Evolutionary conservation across 2,329 filamentous ascomycete genomes (phyloP), one percentile per base, ranked within the genome.

Genomic region (Lachnellula willkommii): DNA sequence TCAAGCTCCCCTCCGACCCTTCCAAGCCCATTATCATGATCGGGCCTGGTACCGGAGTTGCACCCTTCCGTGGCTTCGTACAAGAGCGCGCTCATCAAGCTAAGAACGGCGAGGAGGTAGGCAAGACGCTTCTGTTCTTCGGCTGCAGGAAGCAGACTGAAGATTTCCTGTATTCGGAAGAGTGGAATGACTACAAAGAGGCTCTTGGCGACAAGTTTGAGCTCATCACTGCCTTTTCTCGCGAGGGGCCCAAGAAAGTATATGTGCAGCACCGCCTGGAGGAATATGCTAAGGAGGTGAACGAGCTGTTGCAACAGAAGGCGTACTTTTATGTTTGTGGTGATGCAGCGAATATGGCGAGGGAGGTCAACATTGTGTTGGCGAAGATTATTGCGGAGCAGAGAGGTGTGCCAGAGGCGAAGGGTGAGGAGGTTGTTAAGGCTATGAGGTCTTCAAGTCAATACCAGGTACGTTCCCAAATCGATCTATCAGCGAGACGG

Each of bases 261-360:
- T 99, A 99, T 70, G 94, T 99, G 22, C 94, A 99, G 75, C 91
- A 99, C 74, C 83, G 89, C 60, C 80, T 99, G 58, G 87, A 89
- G 75, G 90, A 97, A 73, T 80, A 85, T 50, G 85, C 89, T 57
- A 82, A 89, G 67, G 84, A 96, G 66, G 81, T 99, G 74, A 93
- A 95, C 74, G 85, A 93, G 62, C 83, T 99, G 1, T 79, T 99
- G 9, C 79, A 88, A 64, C 79, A 91, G 73, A 89, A 92, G 72
- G 94, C 90, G 5, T 96, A 94, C 75, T 92, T 99, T 72, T 99
- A 99, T 72, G 93, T 99, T 56, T 99, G 95, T 68, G 94, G 94
- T 75, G 94, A 99, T 70, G 95, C 95, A 0, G 89, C 94, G 55
- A 92, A 96, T 77, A 96, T 96, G 92, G 92, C 92, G 47, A 86